Evolutionary conservation across 2,329 filamentous ascomycete genomes (phyloP), one percentile per base, ranked within the genome.

Genomic region (Aciculosporium take): DNA sequence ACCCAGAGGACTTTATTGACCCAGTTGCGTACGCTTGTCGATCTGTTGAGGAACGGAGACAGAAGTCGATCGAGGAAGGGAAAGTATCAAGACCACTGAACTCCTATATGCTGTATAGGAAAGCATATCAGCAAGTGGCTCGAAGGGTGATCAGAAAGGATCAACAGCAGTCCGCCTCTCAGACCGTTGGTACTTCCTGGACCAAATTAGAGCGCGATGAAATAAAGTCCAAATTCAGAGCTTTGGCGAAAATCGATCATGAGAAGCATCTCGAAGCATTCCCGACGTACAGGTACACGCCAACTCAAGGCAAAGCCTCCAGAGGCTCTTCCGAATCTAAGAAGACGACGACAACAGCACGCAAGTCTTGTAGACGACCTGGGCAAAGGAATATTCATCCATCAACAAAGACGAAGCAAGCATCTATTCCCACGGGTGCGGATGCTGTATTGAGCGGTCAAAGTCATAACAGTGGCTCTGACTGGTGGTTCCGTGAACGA

Each of bases 51-150:
- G 38, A 41, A 37, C 42, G 44, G 13, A 35, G 28, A 37, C 24
- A 34, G n/a, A 46, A 41, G 40, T 28, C 38, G 2, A 15, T 21
- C 7, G 28, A 44, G 15, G 39, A 44, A 13, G 71, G 72, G 2
- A 71, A 70, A 46, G 63, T 89, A 28, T 71, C 71, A 3, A 74
- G 91, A 24, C 88, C 91, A 3, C 94, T 95, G 81, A 98, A 98
- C 60, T 89, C 85, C 1, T 98, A 96, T 66, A 94, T 98, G 82
- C 69, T 98, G 39, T 98, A 98, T 60, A 81, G 91, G 32, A 94
- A 91, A 49, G 85, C 86, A 6, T 95, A 85, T 56, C 84, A 93
- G 45, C 84, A 91, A 46, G 72, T 87, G 25, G 85, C 84, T n/a
- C 39, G 41, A 45, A 94, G 94, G 61, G 69, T 75, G 39, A 84